Evolutionary conservation across 2,329 filamentous ascomycete species (phyloP).

Genomic region (Fusarium secorum): DNA sequence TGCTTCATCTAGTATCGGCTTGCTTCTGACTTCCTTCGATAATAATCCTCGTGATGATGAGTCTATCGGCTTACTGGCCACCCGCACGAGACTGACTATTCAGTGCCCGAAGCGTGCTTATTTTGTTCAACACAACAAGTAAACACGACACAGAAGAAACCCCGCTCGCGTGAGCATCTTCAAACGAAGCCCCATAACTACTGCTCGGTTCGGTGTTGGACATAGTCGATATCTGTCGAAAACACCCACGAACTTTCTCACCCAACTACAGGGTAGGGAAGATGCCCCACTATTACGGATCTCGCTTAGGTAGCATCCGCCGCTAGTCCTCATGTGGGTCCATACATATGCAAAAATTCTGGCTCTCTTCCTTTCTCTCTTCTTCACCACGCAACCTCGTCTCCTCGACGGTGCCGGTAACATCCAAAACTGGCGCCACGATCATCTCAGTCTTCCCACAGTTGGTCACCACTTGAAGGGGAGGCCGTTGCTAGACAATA

Average conservation of each 20-base stretch:
- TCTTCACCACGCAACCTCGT: conserved; percentile 46
- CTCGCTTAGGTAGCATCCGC: conserved; percentile 13
- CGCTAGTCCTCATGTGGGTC: conserved; percentile 9
- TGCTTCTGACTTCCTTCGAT: neutral
- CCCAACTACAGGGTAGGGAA: neutral
- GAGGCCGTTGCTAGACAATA: conserved; percentile 49
- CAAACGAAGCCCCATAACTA: neutral
- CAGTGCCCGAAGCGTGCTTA: neutral
- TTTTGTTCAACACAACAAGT: neutral
- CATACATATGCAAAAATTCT: conserved; percentile 22
- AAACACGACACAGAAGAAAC: neutral
- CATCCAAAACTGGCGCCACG: conserved; percentile 39
- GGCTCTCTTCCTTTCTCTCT: conserved; percentile 6
- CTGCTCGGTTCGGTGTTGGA: neutral
- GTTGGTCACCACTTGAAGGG: conserved; percentile 32
- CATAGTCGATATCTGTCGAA: neutral
- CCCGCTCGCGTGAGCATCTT: conserved; percentile 18
- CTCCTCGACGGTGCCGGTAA: conserved; percentile 36
- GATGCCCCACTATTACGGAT: neutral
- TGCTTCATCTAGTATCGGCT: neutral
- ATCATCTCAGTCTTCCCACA: conserved; percentile 36
- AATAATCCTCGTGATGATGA: conserved; percentile 7
- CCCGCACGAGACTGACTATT: neutral
- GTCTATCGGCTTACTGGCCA: neutral
- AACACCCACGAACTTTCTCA: neutral